These are phyloP conservation scores for Dryas alaskensis DNA, from an alignment of 306 rosid genomes.

Conservation along the genomic window DNA sequence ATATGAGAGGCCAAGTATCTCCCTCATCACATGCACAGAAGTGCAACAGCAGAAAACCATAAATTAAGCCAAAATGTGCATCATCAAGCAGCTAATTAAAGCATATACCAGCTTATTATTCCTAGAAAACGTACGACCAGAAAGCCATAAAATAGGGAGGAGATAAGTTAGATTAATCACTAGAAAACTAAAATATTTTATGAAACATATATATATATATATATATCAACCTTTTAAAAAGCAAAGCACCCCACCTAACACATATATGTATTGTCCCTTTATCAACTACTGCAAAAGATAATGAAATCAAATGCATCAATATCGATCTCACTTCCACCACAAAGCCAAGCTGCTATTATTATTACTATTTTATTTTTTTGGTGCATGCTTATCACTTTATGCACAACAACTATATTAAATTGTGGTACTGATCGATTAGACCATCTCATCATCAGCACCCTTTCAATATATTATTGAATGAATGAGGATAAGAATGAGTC, in stretches of 20 bases:
- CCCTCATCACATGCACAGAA: background rate
- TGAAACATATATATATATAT: background rate
- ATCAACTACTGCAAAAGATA: slow-evolving; percentile 19
- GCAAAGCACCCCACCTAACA: slow-evolving; percentile 30
- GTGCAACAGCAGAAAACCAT: slow-evolving; percentile 5
- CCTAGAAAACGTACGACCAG: slow-evolving; percentile 14
- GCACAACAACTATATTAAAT: slow-evolving; percentile 11
- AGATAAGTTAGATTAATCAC: slow-evolving; percentile 36
- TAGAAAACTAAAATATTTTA: slow-evolving; percentile 1
- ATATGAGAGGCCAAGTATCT: background rate
- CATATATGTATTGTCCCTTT: background rate
- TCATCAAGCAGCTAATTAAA: slow-evolving; percentile 24
- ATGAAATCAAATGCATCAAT: slow-evolving; percentile 10
- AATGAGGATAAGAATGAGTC: slow-evolving; percentile 19
- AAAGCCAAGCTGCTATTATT: slow-evolving; percentile 9
- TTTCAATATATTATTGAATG: slow-evolving; percentile 13
- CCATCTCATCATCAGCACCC: background rate
- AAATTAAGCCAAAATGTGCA: slow-evolving; percentile 7
- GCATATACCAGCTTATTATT: slow-evolving; percentile 16
- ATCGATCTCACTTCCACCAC: slow-evolving; percentile 29
- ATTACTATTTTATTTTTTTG: background rate
- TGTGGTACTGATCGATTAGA: too few species aligned
- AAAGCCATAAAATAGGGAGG: slow-evolving; percentile 20
- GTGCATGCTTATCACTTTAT: slow-evolving; percentile 1
- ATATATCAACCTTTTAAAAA: slow-evolving; percentile 18